Evolutionary conservation across 1,284 basidiomycete genomes (phyloP).

Genomic region (Ganoderma resinaceum): DNA sequence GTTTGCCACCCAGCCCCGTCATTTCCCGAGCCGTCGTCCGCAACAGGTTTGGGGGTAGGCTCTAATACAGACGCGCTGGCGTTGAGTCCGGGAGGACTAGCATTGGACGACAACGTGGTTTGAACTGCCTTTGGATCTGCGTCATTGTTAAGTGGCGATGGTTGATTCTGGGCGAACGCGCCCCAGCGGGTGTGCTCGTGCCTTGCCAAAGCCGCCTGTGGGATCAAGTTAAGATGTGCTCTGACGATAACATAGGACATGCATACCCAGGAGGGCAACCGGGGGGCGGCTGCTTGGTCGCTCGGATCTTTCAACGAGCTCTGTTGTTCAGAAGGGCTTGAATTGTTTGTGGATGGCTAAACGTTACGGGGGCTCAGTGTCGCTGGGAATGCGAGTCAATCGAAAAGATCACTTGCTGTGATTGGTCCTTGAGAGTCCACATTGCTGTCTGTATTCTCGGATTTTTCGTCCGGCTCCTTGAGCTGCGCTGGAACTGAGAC

Average conservation of each 20-base stretch:
- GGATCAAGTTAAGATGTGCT: background rate
- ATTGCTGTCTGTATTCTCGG: background rate
- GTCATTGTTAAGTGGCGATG: background rate
- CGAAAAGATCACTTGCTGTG: background rate
- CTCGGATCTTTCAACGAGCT: background rate
- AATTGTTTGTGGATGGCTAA: background rate
- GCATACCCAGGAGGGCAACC: background rate
- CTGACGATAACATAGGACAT: background rate
- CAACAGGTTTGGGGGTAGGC: background rate
- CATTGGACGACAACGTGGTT: background rate
- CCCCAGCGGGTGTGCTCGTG: background rate
- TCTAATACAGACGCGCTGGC: background rate
- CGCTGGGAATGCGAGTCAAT: background rate
- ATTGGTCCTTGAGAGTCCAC: background rate
- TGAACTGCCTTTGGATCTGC: too few relatives aligned
- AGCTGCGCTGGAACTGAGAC: background rate
- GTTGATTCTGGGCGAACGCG: background rate
- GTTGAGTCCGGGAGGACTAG: background rate
- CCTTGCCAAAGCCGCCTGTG: background rate
- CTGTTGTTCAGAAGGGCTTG: background rate
- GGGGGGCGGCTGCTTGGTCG: background rate
- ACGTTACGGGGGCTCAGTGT: background rate
- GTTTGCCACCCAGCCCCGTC: conserved; percentile 21
- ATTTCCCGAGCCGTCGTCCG: background rate
- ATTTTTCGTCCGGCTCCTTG: background rate